A percentile compares a stretch with the other conserved stretches of the same genome.
Evolutionary conservation across 768 basidiomycete genomes (phyloP).

Genomic region (Termitomyces sp.): DNA sequence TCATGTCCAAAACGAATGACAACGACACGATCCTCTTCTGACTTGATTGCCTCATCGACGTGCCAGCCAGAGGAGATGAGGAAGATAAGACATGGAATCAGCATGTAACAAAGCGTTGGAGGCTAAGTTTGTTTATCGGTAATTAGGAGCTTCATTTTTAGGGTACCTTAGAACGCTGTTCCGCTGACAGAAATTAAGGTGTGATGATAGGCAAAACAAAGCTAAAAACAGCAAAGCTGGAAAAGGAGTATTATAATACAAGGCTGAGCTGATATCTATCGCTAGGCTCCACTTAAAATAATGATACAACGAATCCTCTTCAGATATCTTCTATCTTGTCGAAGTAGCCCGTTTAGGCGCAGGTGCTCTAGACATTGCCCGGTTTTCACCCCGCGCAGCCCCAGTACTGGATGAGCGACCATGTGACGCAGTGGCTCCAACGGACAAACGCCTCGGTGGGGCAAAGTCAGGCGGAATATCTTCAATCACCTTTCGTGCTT

Average conservation of each 20-base stretch:
- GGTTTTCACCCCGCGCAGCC: background rate
- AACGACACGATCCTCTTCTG: constrained; percentile 94
- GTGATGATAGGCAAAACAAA: too few species aligned
- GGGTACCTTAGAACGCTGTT: too few species aligned
- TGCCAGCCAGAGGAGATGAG: constrained; percentile 98
- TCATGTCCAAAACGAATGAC: too few species aligned
- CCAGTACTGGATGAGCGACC: background rate
- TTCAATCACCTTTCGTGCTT: constrained; percentile 51
- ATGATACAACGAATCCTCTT: background rate
- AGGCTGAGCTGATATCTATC: background rate
- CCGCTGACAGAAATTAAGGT: too few species aligned
- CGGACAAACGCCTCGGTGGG: constrained; percentile 5
- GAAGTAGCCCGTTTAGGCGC: background rate
- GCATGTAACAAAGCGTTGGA: too few species aligned
- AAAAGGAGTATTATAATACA: too few species aligned
- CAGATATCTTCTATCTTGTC: background rate
- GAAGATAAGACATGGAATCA: constrained; percentile 72
- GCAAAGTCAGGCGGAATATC: constrained; percentile 5
- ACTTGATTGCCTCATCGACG: constrained; percentile 97
- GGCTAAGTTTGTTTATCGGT: too few species aligned
- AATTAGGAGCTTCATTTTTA: too few species aligned
- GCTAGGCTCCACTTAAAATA: background rate
- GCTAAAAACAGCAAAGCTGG: background rate
- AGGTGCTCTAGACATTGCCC: background rate
- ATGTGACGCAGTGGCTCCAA: background rate